These are phyloP conservation scores for Plasmodium vinckei DNA, from an alignment of 169 alveolate genomes.

Conservation along the genomic window DNA sequence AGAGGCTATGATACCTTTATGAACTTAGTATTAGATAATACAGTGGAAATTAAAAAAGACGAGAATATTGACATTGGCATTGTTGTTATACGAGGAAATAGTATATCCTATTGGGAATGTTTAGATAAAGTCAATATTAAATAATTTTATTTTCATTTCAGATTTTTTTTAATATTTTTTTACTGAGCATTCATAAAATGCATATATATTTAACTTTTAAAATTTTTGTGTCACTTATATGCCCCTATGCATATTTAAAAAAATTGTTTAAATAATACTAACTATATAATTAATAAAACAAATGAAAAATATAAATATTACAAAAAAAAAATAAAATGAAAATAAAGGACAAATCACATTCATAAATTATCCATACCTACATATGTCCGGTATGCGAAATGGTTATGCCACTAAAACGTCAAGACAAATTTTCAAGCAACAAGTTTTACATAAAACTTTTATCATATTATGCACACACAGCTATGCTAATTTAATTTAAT, in stretches of 20 bases:
- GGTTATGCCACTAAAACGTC: too few species aligned
- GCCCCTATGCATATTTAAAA: too few species aligned
- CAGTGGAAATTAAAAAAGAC: conserved; percentile 91
- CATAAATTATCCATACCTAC: not conserved
- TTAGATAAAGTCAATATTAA: conserved; percentile 94
- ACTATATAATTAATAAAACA: too few species aligned
- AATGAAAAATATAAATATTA: too few species aligned
- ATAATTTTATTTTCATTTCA: conserved; percentile 33
- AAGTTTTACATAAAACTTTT: not conserved
- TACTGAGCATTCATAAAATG: not conserved
- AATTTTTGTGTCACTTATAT: too few species aligned
- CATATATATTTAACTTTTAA: too few species aligned
- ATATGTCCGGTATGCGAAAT: not conserved
- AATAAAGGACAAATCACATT: not conserved
- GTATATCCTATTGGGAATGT: conserved; percentile 98
- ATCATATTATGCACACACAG: not conserved
- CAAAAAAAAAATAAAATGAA: too few species aligned
- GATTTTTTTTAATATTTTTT: conserved; percentile 1
- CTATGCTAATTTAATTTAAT: not conserved
- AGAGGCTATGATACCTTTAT: conserved; percentile 99
- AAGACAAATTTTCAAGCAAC: not conserved
- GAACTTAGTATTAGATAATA: conserved; percentile 98
- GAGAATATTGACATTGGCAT: conserved; percentile 95
- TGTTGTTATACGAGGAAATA: conserved; percentile 98
- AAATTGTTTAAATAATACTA: too few species aligned